phyloP scores from a whole-genome alignment of 2,329 filamentous ascomycete genomes.

The Westerdykella aurantiaca region DNA sequence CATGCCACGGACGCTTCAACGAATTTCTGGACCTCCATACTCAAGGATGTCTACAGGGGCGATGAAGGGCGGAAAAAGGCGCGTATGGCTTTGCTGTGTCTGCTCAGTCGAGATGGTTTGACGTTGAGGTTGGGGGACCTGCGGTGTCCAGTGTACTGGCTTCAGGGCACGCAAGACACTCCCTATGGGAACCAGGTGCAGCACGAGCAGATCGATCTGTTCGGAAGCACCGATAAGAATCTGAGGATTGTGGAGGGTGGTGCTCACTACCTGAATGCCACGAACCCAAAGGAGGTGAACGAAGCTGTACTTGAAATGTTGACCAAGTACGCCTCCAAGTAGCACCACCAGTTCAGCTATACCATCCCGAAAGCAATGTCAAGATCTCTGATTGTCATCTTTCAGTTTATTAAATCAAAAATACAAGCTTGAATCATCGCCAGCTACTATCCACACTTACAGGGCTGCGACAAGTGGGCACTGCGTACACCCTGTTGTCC shows the following conservation, averaged over 20 bases:
- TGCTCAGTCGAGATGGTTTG: conserved; percentile 45
- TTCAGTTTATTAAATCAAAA: background rate
- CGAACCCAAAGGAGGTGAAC: conserved; percentile 6
- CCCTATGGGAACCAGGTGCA: conserved; percentile 7
- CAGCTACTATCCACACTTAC: conserved; percentile 20
- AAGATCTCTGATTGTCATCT: background rate
- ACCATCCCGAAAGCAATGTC: too few species aligned
- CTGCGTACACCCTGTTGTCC: conserved; percentile 40
- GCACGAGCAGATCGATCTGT: conserved; percentile 8
- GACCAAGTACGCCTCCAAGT: background rate
- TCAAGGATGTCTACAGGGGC: conserved; percentile 44
- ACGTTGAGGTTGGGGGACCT: conserved; percentile 43
- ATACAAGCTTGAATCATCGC: conserved; percentile 4
- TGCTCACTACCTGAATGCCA: conserved; percentile 10
- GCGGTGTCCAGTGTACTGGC: conserved; percentile 46
- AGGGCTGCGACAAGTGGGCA: conserved; percentile 23
- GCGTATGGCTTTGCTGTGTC: conserved; percentile 45
- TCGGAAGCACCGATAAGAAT: conserved; percentile 3
- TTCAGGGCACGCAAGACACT: conserved; percentile 29
- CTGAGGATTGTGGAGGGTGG: conserved; percentile 7
- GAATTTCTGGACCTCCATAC: conserved; percentile 41
- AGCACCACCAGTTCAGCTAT: too few species aligned
- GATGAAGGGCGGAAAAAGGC: conserved; percentile 44
- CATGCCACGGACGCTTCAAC: conserved; percentile 33
- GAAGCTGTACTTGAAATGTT: conserved; percentile 8